phyloP scores from a whole-genome alignment of 2,329 filamentous ascomycete genomes.

The Tympanopsis confertula region DNA sequence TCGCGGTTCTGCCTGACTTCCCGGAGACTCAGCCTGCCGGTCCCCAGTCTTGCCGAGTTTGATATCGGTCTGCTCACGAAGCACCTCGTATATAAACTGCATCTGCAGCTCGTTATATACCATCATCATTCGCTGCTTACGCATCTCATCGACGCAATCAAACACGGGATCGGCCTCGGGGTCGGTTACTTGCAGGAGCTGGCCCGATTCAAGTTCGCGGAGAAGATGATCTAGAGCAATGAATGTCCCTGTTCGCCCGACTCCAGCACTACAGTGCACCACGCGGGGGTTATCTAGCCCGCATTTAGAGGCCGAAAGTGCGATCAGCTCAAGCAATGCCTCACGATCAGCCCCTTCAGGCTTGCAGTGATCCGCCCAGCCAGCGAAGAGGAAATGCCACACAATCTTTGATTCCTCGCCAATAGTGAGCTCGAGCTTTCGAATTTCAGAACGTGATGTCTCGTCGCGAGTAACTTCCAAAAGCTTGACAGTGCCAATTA shows the following conservation, averaged over 20 bases:
- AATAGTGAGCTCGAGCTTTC: constrained; percentile 4
- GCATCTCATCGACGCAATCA: constrained; percentile 66
- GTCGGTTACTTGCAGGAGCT: constrained; percentile 36
- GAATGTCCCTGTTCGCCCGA: constrained; percentile 88
- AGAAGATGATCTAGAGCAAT: constrained; percentile 90
- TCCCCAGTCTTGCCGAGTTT: constrained; percentile 1
- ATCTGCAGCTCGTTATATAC: constrained; percentile 83
- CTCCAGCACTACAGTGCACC: constrained; percentile 80
- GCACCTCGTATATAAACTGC: constrained; percentile 76
- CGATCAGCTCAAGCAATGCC: constrained; percentile 37
- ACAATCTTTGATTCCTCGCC: constrained; percentile 11
- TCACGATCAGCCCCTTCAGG: constrained; percentile 33
- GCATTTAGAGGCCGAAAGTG: constrained; percentile 18
- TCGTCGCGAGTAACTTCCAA: background rate
- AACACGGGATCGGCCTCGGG: constrained; percentile 58
- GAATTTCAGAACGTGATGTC: constrained; percentile 1
- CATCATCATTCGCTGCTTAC: constrained; percentile 88
- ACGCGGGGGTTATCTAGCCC: constrained; percentile 61
- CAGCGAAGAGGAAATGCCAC: constrained; percentile 16
- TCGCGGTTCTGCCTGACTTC: background rate
- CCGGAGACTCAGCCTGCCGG: too few species aligned
- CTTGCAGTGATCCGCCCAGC: constrained; percentile 16
- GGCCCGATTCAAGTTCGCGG: constrained; percentile 66
- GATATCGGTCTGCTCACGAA: constrained; percentile 40
- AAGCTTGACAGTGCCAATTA: background rate